Conservation (phyloP, 1,284 basidiomycete genomes). For the Quambalaria eucalypti region DNA sequence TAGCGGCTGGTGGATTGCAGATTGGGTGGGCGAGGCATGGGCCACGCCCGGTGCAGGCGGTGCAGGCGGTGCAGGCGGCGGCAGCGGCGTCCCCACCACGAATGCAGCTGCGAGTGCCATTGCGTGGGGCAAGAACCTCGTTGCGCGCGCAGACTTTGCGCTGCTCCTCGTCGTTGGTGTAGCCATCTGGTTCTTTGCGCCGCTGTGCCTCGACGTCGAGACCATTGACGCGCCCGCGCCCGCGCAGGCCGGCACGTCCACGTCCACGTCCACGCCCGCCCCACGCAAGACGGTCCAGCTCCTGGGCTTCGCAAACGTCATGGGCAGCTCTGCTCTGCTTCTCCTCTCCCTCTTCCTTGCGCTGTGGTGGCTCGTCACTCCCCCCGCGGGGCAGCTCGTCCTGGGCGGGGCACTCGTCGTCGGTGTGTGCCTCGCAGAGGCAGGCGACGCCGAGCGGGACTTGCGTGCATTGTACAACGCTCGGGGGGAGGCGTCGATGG, state of each 20-base stretch:
- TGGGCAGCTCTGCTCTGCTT: constrained; percentile 75
- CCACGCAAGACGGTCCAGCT: constrained; percentile 53
- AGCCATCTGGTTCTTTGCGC: constrained; percentile 32
- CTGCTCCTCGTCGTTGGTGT: constrained; percentile 15
- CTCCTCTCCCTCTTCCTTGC: constrained; percentile 64
- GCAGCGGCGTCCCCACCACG: neutral
- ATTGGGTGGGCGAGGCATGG: constrained; percentile 13
- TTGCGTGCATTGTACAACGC: constrained; percentile 11
- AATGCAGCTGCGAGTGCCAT: neutral
- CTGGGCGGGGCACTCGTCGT: constrained; percentile 60
- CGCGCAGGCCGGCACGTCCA: neutral
- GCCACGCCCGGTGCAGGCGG: neutral
- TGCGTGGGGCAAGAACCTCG: constrained; percentile 18
- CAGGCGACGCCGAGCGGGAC: constrained; percentile 36
- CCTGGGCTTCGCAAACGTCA: constrained; percentile 79
- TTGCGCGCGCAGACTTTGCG: constrained; percentile 18
- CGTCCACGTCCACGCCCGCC: neutral
- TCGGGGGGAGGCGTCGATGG: neutral
- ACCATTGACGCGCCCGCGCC: neutral
- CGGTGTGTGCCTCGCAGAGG: constrained; percentile 19
- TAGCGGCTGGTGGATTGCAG: constrained; percentile 33
- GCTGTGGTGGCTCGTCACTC: constrained; percentile 60
- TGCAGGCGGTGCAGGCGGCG: neutral
- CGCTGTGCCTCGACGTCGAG: constrained; percentile 38
- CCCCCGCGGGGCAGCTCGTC: constrained; percentile 72